Conservation (phyloP, 1,284 basidiomycete species). For the Ceratobasidium papillatum region DNA sequence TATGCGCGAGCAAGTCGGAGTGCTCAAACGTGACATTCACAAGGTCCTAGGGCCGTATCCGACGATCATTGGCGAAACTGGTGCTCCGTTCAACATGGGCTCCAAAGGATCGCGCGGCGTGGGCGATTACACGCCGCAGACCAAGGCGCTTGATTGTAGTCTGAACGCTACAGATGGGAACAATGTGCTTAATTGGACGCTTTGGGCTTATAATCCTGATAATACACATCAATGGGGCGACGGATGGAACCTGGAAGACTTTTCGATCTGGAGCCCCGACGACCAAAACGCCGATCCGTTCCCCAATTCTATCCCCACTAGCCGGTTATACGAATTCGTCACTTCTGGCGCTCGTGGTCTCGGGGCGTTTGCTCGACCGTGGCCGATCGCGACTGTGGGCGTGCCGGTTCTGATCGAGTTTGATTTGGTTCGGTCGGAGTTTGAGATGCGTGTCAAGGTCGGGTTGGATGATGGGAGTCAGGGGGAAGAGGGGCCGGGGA, state of each 20-base stretch:
- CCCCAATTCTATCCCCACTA: conserved; percentile 20
- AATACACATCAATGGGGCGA: conserved; percentile 90
- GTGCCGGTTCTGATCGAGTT: conserved; percentile 72
- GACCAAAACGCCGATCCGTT: conserved; percentile 58
- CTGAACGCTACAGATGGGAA: conserved; percentile 88
- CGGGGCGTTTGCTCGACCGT: conserved; percentile 86
- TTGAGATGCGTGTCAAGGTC: conserved; percentile 73
- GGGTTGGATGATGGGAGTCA: conserved; percentile 59
- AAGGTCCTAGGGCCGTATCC: conserved; percentile 75
- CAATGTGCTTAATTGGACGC: conserved; percentile 84
- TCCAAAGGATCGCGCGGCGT: conserved; percentile 77
- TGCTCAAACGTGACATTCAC: conserved; percentile 75
- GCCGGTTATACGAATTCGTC: conserved; percentile 68
- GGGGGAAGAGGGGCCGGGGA: conserved; percentile 59
- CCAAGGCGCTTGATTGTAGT: conserved; percentile 90
- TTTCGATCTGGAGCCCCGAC: conserved; percentile 87
- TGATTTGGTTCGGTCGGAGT: conserved; percentile 73
- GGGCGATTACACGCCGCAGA: conserved; percentile 83
- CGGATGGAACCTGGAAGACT: conserved; percentile 95
- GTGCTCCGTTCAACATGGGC: conserved; percentile 94
- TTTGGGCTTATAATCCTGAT: conserved; percentile 92
- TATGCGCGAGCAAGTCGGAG: conserved; percentile 83
- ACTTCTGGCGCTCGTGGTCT: conserved; percentile 85
- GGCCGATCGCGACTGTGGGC: conserved; percentile 79
- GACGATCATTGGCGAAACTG: conserved; percentile 94